Evolutionary conservation across 1,139 yeast genomes (phyloP), one percentile per base, ranked within the genome.

Genomic region (Debaryomyces sp.): DNA sequence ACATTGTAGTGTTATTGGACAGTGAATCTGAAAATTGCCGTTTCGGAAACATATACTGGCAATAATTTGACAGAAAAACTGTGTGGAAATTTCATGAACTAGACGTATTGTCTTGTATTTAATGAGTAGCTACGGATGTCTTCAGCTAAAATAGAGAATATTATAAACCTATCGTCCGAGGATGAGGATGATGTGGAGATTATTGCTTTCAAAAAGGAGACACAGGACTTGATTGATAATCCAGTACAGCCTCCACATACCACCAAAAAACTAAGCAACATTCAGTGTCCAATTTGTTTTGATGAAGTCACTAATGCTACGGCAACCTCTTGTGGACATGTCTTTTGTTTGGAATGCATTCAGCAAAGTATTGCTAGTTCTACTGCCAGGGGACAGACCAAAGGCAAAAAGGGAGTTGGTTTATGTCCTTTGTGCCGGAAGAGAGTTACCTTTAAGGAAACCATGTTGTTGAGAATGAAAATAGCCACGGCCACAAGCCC

Each of bases 241-340:
- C 70, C 71, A 5, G 61, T 56, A 43, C 61, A 55, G 35, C 52
- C 61, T 12, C 57, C 61, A 6, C 61, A 63, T 26, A 50, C 50
- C 2, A 63, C 68, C 33, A 75, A 75, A 57, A 66, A 62, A 38
- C 56, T 76, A 43, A 60, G 67, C 15, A 75, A 73, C 50, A 60
- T 72, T 15, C 74, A 73, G 54, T 76, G 81, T 54, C 81, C 81
- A 17, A 73, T 76, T 21, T 76, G 81, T 56, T 75, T 76, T 54
- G 81, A 76, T 50, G 65, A 67, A n/a, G 59, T 76, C 34, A 60
- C 63, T 4, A 61, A 58, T 41, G 80, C 80, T 29, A 74, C 79
- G 24, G 65, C 70, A 35, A 75, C 80, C 0, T 60, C 70, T 1
- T 76, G 81, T 57, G 81, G 81, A 6, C 81, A 76, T 54, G 62